Evolutionary conservation across 2,329 filamentous ascomycete species (phyloP).

Genomic region (Plenodomus tracheiphilus): DNA sequence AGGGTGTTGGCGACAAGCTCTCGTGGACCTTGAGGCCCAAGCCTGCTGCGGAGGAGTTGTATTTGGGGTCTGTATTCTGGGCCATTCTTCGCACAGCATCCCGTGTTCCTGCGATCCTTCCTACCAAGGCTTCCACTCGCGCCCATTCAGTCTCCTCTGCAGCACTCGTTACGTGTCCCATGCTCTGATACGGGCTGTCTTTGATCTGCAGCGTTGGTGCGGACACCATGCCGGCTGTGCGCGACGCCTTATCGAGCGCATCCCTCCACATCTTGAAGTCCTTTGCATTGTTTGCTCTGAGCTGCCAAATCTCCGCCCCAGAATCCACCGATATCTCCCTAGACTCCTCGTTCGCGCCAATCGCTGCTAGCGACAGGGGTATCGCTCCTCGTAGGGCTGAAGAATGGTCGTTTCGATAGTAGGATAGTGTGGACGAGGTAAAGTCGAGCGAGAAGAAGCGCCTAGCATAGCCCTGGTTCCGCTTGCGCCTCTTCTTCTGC

Average conservation of each 20-base stretch:
- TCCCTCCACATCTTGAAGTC: slow-evolving; percentile 88
- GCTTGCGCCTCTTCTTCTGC: slow-evolving; percentile 87
- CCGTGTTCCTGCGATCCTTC: slow-evolving; percentile 81
- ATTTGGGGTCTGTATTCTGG: slow-evolving; percentile 76
- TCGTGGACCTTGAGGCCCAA: slow-evolving; percentile 37
- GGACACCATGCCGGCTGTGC: slow-evolving; percentile 45
- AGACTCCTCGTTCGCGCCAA: slow-evolving; percentile 84
- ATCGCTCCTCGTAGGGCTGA: slow-evolving; percentile 91
- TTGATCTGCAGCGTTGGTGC: slow-evolving; percentile 36
- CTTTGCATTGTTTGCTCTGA: slow-evolving; percentile 77
- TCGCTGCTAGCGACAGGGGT: slow-evolving; percentile 85
- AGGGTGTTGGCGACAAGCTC: slow-evolving; percentile 44
- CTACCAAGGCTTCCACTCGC: slow-evolving; percentile 81
- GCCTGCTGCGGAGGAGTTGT: slow-evolving; percentile 45
- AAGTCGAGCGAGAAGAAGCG: slow-evolving; percentile 97
- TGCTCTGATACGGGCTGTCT: slow-evolving; percentile 23
- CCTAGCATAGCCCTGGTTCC: slow-evolving; percentile 88
- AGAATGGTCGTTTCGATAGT: slow-evolving; percentile 93
- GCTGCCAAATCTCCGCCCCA: slow-evolving; percentile 94
- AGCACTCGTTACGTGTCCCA: slow-evolving; percentile 23
- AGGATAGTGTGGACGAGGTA: slow-evolving; percentile 89
- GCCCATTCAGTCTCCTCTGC: slow-evolving; percentile 84
- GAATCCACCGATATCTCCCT: slow-evolving; percentile 96
- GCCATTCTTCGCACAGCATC: slow-evolving; percentile 87
- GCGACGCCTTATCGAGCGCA: slow-evolving; percentile 81